Evolutionary conservation across 2,329 filamentous ascomycete species (phyloP).

Genomic region (Sclerotinia borealis): DNA sequence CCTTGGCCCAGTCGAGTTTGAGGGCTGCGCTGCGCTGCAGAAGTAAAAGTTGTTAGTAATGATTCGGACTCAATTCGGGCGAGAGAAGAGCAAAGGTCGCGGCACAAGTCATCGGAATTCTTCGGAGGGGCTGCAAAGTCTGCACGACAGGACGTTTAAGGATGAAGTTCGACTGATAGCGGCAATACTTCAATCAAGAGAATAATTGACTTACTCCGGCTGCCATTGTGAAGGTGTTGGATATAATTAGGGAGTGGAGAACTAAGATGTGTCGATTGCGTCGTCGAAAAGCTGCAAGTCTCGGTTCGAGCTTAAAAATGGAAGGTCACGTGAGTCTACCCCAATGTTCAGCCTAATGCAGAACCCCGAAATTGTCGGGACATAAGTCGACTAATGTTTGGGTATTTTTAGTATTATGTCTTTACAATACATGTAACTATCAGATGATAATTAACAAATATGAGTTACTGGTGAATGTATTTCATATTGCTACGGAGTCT

Average conservation of each 20-base stretch:
- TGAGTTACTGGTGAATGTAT: not conserved
- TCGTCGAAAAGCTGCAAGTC: slow-evolving; percentile 22
- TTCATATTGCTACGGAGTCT: not conserved
- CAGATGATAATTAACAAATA: not conserved
- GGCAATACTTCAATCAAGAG: slow-evolving; percentile 20
- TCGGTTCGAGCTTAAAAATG: slow-evolving; percentile 10
- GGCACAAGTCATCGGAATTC: slow-evolving; percentile 4
- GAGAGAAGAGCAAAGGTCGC: not conserved
- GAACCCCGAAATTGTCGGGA: no score
- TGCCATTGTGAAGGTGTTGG: slow-evolving; percentile 53
- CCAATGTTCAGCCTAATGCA: not conserved
- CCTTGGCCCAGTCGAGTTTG: slow-evolving; percentile 98
- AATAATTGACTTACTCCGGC: slow-evolving; percentile 53
- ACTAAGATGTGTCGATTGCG: slow-evolving; percentile 36
- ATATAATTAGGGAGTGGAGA: slow-evolving; percentile 44
- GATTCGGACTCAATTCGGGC: not conserved
- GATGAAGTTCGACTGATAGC: not conserved
- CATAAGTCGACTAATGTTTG: not conserved
- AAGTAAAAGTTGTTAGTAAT: slow-evolving; percentile 19
- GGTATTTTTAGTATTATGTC: not conserved
- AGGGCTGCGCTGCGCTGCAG: slow-evolving; percentile 90
- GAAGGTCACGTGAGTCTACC: slow-evolving; percentile 19
- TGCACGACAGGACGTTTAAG: not conserved
- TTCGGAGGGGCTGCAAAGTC: slow-evolving; percentile 13
- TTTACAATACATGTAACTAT: no score